Evolutionary conservation across 257 asterid genomes (phyloP).

Genomic region (Verbena officinalis): DNA sequence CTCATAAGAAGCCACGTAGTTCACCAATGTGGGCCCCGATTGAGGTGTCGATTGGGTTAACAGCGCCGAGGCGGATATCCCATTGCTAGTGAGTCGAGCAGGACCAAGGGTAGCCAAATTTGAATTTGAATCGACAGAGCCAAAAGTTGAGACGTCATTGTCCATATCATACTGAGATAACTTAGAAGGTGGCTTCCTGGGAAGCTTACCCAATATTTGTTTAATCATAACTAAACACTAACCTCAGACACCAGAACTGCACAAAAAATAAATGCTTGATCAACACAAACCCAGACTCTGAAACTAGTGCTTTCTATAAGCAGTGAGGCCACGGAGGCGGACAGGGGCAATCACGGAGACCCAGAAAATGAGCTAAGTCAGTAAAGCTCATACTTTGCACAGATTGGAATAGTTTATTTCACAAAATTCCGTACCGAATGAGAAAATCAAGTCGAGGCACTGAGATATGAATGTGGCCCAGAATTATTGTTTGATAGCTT

Average conservation of each 20-base stretch:
- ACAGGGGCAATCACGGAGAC: conserved; percentile 23
- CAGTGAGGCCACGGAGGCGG: conserved; percentile 25
- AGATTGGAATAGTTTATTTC: conserved; percentile 9
- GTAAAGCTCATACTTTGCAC: conserved; percentile 28
- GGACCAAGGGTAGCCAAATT: conserved; percentile 26
- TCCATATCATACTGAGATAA: conserved; percentile 35
- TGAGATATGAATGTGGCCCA: conserved; percentile 12
- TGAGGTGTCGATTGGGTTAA: conserved; percentile 32
- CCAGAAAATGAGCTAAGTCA: conserved; percentile 20
- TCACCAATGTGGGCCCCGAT: conserved; percentile 29
- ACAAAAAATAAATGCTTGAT: conserved; percentile 21
- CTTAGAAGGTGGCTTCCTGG: conserved; percentile 46
- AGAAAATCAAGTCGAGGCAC: conserved; percentile 19
- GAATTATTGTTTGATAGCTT: conserved; percentile 15
- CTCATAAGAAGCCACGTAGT: conserved; percentile 38
- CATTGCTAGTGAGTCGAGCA: conserved; percentile 38
- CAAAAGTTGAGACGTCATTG: conserved; percentile 29
- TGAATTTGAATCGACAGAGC: conserved; percentile 31
- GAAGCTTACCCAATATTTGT: conserved; percentile 48
- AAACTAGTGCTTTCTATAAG: conserved; percentile 26
- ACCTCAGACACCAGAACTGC: conserved; percentile 23
- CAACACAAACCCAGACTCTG: conserved; percentile 21
- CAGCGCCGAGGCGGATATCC: conserved; percentile 22
- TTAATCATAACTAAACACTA: conserved; percentile 38
- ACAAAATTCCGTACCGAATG: conserved; percentile 14